Evolutionary conservation across 208 protist species (phyloP), one percentile per base, ranked within the genome.

Genomic region (Leptomonas pyrrhocoris): DNA sequence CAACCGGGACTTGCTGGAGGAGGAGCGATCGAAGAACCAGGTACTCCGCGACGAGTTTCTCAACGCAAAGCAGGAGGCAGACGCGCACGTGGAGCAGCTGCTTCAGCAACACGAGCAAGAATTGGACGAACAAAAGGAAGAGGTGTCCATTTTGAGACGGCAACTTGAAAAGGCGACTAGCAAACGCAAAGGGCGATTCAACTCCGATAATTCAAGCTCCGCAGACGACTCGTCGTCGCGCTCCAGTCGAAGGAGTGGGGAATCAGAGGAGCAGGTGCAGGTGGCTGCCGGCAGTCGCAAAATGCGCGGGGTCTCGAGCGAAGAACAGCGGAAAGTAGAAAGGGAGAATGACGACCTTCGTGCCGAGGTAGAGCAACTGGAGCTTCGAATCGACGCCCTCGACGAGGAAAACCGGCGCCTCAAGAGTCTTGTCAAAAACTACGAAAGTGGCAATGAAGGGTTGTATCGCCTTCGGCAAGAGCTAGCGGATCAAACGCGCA

Each of bases 391-490:
- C 27, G 88, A 93, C 36, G 79, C 86, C 9, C 42, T 84, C 12
- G 86, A 94, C 53, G 79, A 77, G 25, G 89, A 96, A 58, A 91
- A 90, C 68, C 72, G 58, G 15, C 77, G 80, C 12, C 63, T 94
- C 40, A 80, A 73, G 16, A 51, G 79, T 30, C 60, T 92, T 31
- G 57, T 96, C 27, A 90, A 85, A 28, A 81, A 93, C 42, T 93
- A 91, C 57, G 89, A 94, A 59, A 73, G 68, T n/a, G 85, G 85
- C 5, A 80, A 94, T 67, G 86, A 92, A 34, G 92, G 89, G 13
- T 58, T 96, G 56, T 80, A 74, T 45, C 68, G 79, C n/a, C 68
- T 96, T 18, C 79, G 86, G 21, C 73, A 77, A 15, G 76, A 94
- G 50, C 61, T 92, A 16, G 66, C 68, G 9, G 88, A 95, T 50